Evolutionary conservation across 2,329 filamentous ascomycete genomes (phyloP), one percentile per base, ranked within the genome.

Genomic region (Neoarthrinium moseri): DNA sequence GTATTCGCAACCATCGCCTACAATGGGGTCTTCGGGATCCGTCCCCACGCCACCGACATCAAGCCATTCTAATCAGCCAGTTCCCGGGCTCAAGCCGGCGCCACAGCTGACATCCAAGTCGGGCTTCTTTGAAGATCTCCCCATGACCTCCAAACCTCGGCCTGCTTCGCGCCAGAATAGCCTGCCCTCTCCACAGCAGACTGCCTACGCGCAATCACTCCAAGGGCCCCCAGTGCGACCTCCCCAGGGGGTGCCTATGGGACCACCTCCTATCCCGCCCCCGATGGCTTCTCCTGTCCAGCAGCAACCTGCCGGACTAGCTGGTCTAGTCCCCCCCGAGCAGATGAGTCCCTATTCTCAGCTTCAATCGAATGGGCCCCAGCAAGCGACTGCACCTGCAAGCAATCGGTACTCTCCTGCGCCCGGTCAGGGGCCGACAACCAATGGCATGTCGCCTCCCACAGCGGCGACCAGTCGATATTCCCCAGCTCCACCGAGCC

Each of bases 111-210:
- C 57, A 50, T 65, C 53, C 24, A 75, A 78, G 50, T 66, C 73
- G 29, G 82, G 77, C 54, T 92, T 92, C 62, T 92, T 91, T 54
- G 88, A 91, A 64, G 88, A 92, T 45, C 71, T 92, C 18, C 88
- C 88, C 1, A 65, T 86, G 42, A 65, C 76, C 2, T 66, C 78
- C 4, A 84, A 76, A 58, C 77, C 82, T n/a, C 78, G 84, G 21
- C 79, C 82, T 15, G 73, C 75, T 20, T 78, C 80, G 2, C 74
- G 81, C 45, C 77, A 79, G 22, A 75, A 72, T 53, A 66, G 64
- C 21, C 61, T 66, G 32, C 60, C 66, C 5, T 77, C 75, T 6
- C 73, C 76, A 13, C 71, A 66, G 29, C 58, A 63, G 38, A 66
- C 53, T 20, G 61, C 65, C 1, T 63, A 64, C 34, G 62, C 58